Evolutionary conservation across 306 rosid genomes (phyloP).

Genomic region (Carpinus viminea): DNA sequence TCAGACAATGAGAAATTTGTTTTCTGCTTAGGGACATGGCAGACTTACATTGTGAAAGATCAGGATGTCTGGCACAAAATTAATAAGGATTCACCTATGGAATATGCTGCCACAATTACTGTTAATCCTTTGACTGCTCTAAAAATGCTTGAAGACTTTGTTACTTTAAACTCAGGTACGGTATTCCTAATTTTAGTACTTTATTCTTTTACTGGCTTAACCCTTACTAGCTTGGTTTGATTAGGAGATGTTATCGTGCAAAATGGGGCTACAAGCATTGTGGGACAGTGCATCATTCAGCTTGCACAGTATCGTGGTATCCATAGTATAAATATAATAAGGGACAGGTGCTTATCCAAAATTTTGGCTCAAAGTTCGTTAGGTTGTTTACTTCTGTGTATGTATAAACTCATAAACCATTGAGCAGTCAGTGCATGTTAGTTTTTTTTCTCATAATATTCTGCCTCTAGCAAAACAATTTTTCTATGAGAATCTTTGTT

Average conservation of each 20-base stretch:
- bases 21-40: slow-evolving; percentile 77
- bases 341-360: slow-evolving; percentile 71
- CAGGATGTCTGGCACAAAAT: slow-evolving; percentile 77
- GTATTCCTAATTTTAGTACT: neutral
- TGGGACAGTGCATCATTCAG: slow-evolving; percentile 95
- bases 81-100: slow-evolving; percentile 66
- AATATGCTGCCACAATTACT: slow-evolving; percentile 85
- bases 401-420: neutral
- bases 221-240: slow-evolving; percentile 21
- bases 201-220: slow-evolving; percentile 14
- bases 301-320: slow-evolving; percentile 71
- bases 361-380: slow-evolving; percentile 17
- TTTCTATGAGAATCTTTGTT: slow-evolving; percentile 1
- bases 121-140: slow-evolving; percentile 91
- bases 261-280: slow-evolving; percentile 98
- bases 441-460: neutral
- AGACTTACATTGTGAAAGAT: slow-evolving; percentile 78
- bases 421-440: neutral
- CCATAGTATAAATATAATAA: slow-evolving; percentile 66
- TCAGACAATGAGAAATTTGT: slow-evolving; percentile 2
- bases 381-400: slow-evolving; percentile 17
- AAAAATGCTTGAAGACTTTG: slow-evolving; percentile 80
- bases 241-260: slow-evolving; percentile 90
- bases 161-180: slow-evolving; percentile 66
- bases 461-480: neutral